Evolutionary conservation across 441 rosid genomes (phyloP).

Genomic region (Codiaeum variegatum): DNA sequence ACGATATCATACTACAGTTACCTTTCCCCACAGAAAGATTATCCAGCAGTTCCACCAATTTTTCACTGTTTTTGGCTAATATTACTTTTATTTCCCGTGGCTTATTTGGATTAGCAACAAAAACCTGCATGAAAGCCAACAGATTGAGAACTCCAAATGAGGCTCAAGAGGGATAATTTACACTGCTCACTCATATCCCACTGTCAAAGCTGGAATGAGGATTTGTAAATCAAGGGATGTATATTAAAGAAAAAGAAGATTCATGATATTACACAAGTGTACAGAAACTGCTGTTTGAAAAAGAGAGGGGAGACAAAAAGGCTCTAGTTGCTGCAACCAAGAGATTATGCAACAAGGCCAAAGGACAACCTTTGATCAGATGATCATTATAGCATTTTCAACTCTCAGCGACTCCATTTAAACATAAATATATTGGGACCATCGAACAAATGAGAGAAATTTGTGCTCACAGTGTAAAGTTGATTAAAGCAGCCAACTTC

Average conservation of each 20-base stretch:
- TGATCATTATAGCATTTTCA: background rate
- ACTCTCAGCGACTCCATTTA: background rate
- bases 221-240: background rate
- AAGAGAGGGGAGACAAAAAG: background rate
- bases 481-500: background rate
- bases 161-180: background rate
- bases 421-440: background rate
- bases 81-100: conserved; percentile 82
- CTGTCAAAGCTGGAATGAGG: conserved; percentile 1
- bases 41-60: conserved; percentile 60
- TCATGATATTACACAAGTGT: background rate
- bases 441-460: background rate
- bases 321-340: background rate
- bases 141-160: conserved; percentile 5
- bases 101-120: conserved; percentile 96
- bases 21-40: conserved; percentile 82
- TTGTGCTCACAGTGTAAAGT: background rate
- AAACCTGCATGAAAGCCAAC: conserved; percentile 45
- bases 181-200: background rate
- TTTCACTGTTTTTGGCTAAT: conserved; percentile 76
- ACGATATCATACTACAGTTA: conserved; percentile 18
- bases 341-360: background rate
- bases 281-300: background rate
- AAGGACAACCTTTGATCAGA: conserved; percentile 4
- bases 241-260: background rate